Conservation (phyloP, 148 eudicot species). For the Chenopodium quinoa region DNA sequence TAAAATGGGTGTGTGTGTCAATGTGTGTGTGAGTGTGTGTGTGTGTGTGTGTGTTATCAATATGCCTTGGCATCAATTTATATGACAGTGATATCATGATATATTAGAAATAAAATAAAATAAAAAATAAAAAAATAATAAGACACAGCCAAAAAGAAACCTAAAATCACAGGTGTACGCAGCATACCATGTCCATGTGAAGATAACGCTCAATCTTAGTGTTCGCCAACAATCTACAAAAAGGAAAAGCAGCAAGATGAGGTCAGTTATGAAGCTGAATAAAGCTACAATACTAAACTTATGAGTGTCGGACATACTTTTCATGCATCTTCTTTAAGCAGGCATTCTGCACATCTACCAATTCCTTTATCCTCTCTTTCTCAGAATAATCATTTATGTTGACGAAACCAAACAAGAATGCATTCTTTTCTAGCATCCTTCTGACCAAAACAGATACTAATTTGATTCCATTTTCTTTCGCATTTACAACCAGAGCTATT, state of each 20-base stretch:
- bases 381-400: slow-evolving; percentile 59
- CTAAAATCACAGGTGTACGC: background rate
- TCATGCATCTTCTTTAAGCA: slow-evolving; percentile 51
- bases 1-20: background rate
- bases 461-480: slow-evolving; percentile 47
- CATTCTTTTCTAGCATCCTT: slow-evolving; percentile 63
- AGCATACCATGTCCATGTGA: slow-evolving; percentile 65
- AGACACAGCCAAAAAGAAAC: background rate
- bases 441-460: slow-evolving; percentile 53
- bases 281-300: background rate
- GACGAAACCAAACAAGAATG: slow-evolving; percentile 66
- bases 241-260: background rate
- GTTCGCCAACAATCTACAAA: slow-evolving; percentile 49
- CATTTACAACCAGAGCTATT: slow-evolving; percentile 51
- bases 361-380: slow-evolving; percentile 60
- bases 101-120: background rate
- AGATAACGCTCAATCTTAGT: slow-evolving; percentile 48
- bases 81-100: background rate
- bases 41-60: background rate
- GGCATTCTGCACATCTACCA: slow-evolving; percentile 59
- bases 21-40: too few relatives aligned
- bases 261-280: slow-evolving; percentile 3
- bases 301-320: slow-evolving; percentile 41
- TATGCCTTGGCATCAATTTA: background rate
- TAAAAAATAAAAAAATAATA: too few relatives aligned